These are phyloP conservation scores for Aspergillus conjunctus DNA, from an alignment of 495 filamentous ascomycete genomes.

Conservation along the genomic window DNA sequence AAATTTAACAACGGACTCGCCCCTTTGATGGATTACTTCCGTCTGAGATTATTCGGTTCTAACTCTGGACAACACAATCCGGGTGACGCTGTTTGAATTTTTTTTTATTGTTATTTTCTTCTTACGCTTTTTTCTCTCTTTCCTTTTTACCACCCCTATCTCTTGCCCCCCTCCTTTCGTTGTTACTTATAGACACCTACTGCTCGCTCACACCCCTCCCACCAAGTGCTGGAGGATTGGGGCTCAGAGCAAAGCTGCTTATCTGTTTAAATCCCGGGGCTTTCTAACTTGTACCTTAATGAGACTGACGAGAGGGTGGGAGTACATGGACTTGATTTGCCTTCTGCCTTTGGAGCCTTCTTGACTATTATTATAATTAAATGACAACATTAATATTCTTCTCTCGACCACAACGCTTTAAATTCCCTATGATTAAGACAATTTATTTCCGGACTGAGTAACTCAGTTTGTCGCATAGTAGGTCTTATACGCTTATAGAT, in stretches of 20 bases:
- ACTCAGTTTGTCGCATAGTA: too few relatives aligned
- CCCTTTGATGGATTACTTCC: too few relatives aligned
- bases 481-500: too few relatives aligned
- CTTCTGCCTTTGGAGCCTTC: conserved; percentile 2
- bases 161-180: conserved; percentile 18
- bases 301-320: conserved; percentile 28
- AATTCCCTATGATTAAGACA: too few relatives aligned
- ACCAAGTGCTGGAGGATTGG: conserved; percentile 34
- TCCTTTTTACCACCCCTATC: conserved; percentile 8
- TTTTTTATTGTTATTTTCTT: background rate
- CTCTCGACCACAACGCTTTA: background rate
- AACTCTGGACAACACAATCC: too few relatives aligned
- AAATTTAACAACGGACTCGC: too few relatives aligned
- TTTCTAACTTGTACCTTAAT: conserved; percentile 23
- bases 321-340: conserved; percentile 18
- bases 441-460: too few relatives aligned
- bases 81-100: background rate
- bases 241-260: conserved; percentile 20
- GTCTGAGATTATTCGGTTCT: too few relatives aligned
- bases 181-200: conserved; percentile 26
- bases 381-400: conserved; percentile 22
- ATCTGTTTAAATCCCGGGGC: conserved; percentile 25
- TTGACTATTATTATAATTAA: conserved; percentile 23
- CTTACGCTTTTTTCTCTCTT: conserved; percentile 24
- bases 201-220: conserved; percentile 22